These are phyloP conservation scores for Poterioochromonas sp. DNA, from an alignment of 352 stramenopile genomes.

Conservation along the genomic window DNA sequence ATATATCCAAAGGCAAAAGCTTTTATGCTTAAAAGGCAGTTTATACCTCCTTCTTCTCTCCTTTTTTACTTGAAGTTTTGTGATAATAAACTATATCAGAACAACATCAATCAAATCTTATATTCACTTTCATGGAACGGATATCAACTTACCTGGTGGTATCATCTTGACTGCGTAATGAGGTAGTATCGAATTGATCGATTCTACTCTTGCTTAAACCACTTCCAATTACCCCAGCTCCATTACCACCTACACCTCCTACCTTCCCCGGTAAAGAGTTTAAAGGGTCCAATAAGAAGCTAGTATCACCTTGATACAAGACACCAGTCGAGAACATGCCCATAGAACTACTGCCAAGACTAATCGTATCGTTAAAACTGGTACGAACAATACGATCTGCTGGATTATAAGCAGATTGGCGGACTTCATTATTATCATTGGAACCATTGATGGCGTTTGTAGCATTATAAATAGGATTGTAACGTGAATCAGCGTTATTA, in stretches of 20 bases:
- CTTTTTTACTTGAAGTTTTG: too few relatives aligned
- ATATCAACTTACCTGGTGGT: too few relatives aligned
- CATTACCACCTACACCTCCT: too few relatives aligned
- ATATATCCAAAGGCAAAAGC: too few relatives aligned
- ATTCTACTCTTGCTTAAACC: background rate
- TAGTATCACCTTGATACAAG: background rate
- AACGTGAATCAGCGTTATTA: background rate
- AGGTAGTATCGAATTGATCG: background rate
- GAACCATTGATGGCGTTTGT: background rate
- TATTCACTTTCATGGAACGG: too few relatives aligned
- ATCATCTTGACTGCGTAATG: constrained; percentile 4
- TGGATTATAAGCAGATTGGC: background rate
- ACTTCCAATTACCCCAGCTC: too few relatives aligned
- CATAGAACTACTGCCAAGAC: background rate
- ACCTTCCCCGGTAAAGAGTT: too few relatives aligned
- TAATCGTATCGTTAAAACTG: background rate
- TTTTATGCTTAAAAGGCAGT: too few relatives aligned
- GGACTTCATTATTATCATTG: background rate
- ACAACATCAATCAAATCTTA: too few relatives aligned
- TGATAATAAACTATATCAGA: too few relatives aligned
- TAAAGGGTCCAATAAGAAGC: too few relatives aligned
- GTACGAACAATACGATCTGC: background rate
- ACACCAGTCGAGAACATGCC: background rate
- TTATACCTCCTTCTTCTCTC: too few relatives aligned
- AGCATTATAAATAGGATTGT: background rate